Conservation (phyloP, 768 basidiomycete genomes). For the Serendipita sp. region DNA sequence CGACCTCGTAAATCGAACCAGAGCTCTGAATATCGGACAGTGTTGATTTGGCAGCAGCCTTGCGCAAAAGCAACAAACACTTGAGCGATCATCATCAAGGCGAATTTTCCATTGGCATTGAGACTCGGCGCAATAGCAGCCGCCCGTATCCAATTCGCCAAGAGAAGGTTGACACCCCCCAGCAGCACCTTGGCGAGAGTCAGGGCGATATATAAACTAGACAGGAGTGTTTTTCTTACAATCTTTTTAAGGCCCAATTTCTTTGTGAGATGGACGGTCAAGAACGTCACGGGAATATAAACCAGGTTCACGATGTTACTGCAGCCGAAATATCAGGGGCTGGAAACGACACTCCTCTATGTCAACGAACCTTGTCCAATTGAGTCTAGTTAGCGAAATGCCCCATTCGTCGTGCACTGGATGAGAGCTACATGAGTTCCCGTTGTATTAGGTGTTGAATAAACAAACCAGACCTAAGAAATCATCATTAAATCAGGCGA, state of each 20-base stretch:
- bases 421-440: neutral
- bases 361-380: neutral
- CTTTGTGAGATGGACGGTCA: neutral
- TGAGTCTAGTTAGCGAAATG: conserved; percentile 4
- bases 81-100: neutral
- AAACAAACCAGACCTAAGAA: neutral
- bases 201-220: neutral
- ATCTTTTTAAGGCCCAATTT: conserved; percentile 1
- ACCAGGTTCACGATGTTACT: conserved; percentile 3
- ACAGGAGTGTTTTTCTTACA: neutral
- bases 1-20: conserved; percentile 1
- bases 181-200: neutral
- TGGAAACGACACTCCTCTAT: neutral
- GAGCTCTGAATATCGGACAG: conserved; percentile 3
- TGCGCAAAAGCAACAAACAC: neutral
- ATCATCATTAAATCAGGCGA: neutral
- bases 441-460: neutral
- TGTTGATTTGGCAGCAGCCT: neutral
- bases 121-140: neutral
- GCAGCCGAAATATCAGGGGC: neutral
- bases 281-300: neutral
- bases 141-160: conserved; percentile 1
- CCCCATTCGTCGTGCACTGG: conserved; percentile 2
- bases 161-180: neutral
- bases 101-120: neutral